Evolutionary conservation across 129 eudicot species (phyloP).

Genomic region (Flaveria trinervia): DNA sequence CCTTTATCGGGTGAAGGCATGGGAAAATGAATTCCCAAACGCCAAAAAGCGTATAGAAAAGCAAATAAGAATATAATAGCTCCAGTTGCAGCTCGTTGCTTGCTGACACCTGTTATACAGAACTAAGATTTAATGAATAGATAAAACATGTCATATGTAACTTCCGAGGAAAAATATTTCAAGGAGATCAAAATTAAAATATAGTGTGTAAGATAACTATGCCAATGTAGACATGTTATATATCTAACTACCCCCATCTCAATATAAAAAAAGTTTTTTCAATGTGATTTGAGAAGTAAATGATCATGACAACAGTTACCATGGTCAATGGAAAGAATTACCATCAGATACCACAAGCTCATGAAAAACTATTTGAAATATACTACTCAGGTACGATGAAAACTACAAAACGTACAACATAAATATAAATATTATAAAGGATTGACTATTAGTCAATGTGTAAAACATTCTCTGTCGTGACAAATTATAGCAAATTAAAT

Average conservation of each 20-base stretch:
- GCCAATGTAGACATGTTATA: neutral
- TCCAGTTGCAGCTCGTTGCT: slow-evolving; percentile 93
- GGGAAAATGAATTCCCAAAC: slow-evolving; percentile 95
- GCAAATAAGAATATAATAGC: slow-evolving; percentile 71
- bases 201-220: neutral
- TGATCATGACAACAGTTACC: neutral
- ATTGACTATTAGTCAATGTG: neutral
- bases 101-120: slow-evolving; percentile 68
- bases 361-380: neutral
- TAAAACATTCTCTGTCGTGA: neutral
- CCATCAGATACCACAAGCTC: neutral
- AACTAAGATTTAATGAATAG: slow-evolving; percentile 17
- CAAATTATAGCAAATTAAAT: slow-evolving; percentile 11
- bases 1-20: slow-evolving; percentile 99
- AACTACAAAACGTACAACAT: neutral
- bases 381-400: neutral
- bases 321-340: slow-evolving; percentile 1
- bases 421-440: neutral
- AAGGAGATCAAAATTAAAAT: neutral
- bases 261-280: neutral
- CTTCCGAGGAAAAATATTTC: neutral
- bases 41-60: slow-evolving; percentile 96
- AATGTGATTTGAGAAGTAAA: neutral
- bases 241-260: neutral
- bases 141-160: neutral